These are phyloP conservation scores for Chlorella variabilis DNA, from an alignment of 163 green algal genomes.

Conservation along the genomic window DNA sequence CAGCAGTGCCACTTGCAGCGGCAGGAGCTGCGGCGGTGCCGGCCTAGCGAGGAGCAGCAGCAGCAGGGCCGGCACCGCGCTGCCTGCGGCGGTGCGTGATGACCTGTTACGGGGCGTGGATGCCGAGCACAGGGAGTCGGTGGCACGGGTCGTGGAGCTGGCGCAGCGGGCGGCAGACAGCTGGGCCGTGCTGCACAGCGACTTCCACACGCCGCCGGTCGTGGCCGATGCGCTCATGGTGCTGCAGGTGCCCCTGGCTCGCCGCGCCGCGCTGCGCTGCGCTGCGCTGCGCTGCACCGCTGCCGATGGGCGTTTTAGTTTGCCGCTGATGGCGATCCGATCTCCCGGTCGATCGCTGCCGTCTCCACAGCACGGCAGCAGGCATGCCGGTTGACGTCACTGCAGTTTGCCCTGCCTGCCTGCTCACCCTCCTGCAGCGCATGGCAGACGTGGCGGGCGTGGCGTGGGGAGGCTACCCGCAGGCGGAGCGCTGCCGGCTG, in stretches of 20 bases:
- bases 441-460: constrained; percentile 57
- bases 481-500: constrained; percentile 73
- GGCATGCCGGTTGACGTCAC: no score
- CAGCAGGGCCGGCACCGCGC: neutral
- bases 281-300: no score
- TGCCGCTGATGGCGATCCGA: neutral
- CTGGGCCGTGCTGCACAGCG: constrained; percentile 55
- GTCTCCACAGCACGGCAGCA: no score
- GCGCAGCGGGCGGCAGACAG: constrained; percentile 57
- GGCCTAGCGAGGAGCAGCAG: no score
- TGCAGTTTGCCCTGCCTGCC: no score
- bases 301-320: no score
- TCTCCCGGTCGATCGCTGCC: no score
- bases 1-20: no score
- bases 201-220: constrained; percentile 71
- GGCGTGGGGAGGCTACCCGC: constrained; percentile 76
- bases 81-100: neutral
- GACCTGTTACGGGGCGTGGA: constrained; percentile 30
- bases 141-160: constrained; percentile 64
- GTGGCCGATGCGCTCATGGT: constrained; percentile 51
- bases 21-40: neutral
- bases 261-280: neutral
- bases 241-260: constrained; percentile 2
- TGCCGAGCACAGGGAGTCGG: constrained; percentile 44
- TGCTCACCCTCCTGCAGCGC: constrained; percentile 26